Base-by-base conservation (phyloP, 352 stramenopile genomes). In the Pythium inflatum region DNA sequence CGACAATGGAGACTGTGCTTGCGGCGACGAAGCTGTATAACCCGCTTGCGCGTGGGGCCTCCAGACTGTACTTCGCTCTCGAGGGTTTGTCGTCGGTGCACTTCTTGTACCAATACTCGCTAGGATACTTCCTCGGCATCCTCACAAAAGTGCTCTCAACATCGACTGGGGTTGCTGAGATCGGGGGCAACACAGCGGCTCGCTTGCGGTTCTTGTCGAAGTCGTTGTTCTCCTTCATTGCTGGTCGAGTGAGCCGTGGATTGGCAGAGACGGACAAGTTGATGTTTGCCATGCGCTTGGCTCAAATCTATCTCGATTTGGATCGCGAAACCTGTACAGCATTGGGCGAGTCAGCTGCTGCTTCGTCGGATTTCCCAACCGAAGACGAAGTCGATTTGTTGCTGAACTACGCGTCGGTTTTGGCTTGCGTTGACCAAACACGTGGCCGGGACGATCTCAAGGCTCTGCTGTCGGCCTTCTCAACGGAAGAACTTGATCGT, bases 21-120 rank as follows among this genome's bases (percentile, higher is more conserved):
- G 74, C 85, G 24, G 94, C 95, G 6, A 98, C 98, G 28, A 94
- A 88, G 62, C 83, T 93, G 61, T 99, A 99, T 81, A 88, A 98
- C 33, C 97, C 97, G 11, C 87, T 99, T 34, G 96, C 97, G 2
- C 79, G 87, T 56, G 83, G 89, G 25, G 93, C 90, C 56, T 97
- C 92, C 36, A 80, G 85, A 22, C 65, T 98, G 3, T 98, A 96
- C 73, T 99, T 98, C 71, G 83, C 93, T 20, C 68, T 98, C 40
- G 97, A 98, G 49, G 94, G 87, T 28, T 86, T 99, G 46, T 92
- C 90, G 36, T 92, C 97, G n/a, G 88, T 99, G 25, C 96, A 98
- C 79, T 99, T 99, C 70, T 77, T 99, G 45, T 99, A 99, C 80
- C 97, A 99, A 75, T 99, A 98, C 75, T 99, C 94, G 66, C 82